phyloP scores from a whole-genome alignment of 192 early-diverging fungal genomes.

The Chytriomyces confervae region DNA sequence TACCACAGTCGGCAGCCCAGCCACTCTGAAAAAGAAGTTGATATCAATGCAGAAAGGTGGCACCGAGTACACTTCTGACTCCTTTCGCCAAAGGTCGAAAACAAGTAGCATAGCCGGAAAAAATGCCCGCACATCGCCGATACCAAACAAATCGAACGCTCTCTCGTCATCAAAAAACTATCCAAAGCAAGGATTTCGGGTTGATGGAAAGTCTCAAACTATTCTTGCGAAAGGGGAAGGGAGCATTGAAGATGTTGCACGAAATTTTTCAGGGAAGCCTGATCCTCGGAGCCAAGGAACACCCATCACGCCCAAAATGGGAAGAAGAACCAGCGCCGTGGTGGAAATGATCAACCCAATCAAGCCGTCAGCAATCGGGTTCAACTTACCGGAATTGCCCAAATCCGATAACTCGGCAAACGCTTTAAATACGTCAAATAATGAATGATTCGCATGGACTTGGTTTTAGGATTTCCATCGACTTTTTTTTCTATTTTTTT shows the following conservation, averaged over 20 bases:
- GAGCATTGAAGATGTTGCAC: no score
- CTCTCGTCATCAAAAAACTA: no score
- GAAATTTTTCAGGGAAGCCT: background rate
- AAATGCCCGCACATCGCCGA: background rate
- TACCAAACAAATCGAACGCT: background rate
- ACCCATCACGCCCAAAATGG: constrained; percentile 15
- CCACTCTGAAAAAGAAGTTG: constrained; percentile 26
- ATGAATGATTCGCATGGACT: no score
- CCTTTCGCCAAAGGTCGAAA: constrained; percentile 1
- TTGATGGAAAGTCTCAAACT: no score
- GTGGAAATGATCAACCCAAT: constrained; percentile 25
- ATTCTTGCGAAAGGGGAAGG: no score
- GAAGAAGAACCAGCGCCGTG: constrained; percentile 20
- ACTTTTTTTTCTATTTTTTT: no score
- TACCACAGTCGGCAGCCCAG: constrained; percentile 27
- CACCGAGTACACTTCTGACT: background rate
- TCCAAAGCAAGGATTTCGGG: no score
- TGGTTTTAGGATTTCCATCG: no score
- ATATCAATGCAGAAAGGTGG: constrained; percentile 18
- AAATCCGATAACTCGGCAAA: constrained; percentile 3
- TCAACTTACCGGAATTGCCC: constrained; percentile 27
- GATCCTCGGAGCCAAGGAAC: background rate
- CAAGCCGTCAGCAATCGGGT: background rate
- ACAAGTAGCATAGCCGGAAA: background rate
- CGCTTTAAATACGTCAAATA: no score